phyloP scores from a whole-genome alignment of 805 yeast species.

The Hanseniaspora pseudoguilliermondii region DNA sequence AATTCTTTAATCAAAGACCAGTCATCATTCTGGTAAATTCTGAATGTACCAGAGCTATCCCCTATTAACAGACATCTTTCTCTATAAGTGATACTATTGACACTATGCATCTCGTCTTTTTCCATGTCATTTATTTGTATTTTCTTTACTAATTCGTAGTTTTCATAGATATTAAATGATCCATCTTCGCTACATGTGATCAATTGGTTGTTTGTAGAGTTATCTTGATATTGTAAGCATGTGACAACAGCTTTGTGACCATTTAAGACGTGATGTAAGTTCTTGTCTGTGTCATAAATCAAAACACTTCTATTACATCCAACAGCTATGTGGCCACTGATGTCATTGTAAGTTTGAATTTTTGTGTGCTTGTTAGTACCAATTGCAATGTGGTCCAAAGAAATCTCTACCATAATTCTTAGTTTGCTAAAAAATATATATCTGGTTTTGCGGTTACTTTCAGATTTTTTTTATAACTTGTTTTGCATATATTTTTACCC shows the following conservation, averaged over 20 bases:
- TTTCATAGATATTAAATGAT: slow-evolving; percentile 5
- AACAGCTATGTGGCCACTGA: slow-evolving; percentile 8
- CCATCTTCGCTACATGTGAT: slow-evolving; percentile 13
- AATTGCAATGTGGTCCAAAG: slow-evolving; percentile 10
- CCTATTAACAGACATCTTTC: slow-evolving; percentile 6
- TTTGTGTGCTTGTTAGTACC: slow-evolving; percentile 11
- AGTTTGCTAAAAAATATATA: background rate
- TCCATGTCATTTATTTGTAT: slow-evolving; percentile 11
- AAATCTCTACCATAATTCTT: slow-evolving; percentile 1
- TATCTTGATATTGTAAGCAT: slow-evolving; percentile 6
- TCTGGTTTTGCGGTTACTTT: background rate
- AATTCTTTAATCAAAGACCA: slow-evolving; percentile 8
- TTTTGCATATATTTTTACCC: background rate
- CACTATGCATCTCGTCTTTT: slow-evolving; percentile 11
- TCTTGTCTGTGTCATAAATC: slow-evolving; percentile 7
- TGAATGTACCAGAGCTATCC: slow-evolving; percentile 11
- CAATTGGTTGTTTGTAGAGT: slow-evolving; percentile 6
- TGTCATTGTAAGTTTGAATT: slow-evolving; percentile 9
- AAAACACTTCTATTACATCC: slow-evolving; percentile 11
- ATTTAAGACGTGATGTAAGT: slow-evolving; percentile 5
- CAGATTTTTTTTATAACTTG: background rate
- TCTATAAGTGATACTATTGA: slow-evolving; percentile 9
- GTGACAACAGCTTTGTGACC: slow-evolving; percentile 6
- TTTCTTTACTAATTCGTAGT: background rate
- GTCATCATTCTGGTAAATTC: slow-evolving; percentile 7